phyloP scores from a whole-genome alignment of 1,139 yeast genomes.

The Yamadazyma taylorii region DNA sequence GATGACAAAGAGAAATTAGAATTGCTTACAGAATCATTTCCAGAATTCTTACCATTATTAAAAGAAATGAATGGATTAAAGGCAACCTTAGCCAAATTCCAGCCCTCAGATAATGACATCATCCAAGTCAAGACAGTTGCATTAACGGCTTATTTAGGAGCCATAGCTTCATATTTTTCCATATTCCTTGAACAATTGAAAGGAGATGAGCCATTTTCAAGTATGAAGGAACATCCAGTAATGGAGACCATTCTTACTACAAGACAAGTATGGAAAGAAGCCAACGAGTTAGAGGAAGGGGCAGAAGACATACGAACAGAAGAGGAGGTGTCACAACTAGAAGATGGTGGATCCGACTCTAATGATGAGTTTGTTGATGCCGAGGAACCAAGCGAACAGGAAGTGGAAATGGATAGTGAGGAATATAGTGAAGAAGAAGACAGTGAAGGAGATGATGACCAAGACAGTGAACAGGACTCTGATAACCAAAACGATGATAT shows the following conservation, averaged over 20 bases:
- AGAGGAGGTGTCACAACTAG: background rate
- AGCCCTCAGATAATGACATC: conserved; percentile 33
- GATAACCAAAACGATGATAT: conserved; percentile 17
- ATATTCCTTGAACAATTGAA: conserved; percentile 58
- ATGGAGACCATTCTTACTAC: conserved; percentile 83
- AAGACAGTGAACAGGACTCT: conserved; percentile 21
- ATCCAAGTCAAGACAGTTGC: conserved; percentile 60
- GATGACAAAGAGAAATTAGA: conserved; percentile 45
- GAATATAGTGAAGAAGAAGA: conserved; percentile 16
- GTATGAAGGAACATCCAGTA: conserved; percentile 83
- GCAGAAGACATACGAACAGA: conserved; percentile 10
- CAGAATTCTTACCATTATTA: conserved; percentile 80
- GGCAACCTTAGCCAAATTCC: conserved; percentile 37
- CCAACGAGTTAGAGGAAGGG: conserved; percentile 38
- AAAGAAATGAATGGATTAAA: conserved; percentile 57
- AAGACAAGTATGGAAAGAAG: conserved; percentile 90
- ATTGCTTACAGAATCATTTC: conserved; percentile 61
- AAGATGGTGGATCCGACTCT: background rate
- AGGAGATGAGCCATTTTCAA: conserved; percentile 52
- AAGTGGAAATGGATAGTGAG: too few relatives aligned
- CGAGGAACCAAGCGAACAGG: too few relatives aligned
- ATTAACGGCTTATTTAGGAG: conserved; percentile 71
- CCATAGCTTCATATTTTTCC: conserved; percentile 75
- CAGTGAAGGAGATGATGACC: conserved; percentile 20
- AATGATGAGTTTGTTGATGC: conserved; percentile 14